Evolutionary conservation across 106 monocot species (phyloP), one percentile per base, ranked within the genome.

Genomic region (Phalaenopsis aphrodite): DNA sequence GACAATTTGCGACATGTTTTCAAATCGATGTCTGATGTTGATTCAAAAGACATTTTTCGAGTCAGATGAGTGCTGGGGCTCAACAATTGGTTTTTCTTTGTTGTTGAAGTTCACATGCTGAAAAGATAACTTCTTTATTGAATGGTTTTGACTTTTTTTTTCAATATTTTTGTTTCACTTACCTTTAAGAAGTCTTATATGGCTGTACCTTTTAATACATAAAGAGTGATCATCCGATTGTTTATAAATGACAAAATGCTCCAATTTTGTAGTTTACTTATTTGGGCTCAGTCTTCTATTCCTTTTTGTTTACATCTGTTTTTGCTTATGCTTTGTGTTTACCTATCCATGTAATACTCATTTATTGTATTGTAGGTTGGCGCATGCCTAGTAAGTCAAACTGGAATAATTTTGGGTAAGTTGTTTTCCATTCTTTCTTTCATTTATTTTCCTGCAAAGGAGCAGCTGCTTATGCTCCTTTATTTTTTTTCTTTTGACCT

Each of bases 361-460:
- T 42, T 4, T 38, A 77, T 56, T 58, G 36, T 41, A 36, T 30
- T 90, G 78, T 78, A 96, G 96, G 96, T 96, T 82, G 96, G 96
- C 73, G 96, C 96, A 56, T 96, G 96, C 88, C 79, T 96, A 72
- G 96, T 96, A 49, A 96, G 96, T 82, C 89, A 90, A 84, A 81
- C 86, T 78, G 91, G 93, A 58, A 86, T 96, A 80, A 96, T 96
- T 85, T 93, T 96, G 75, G 96, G 96, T 96, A 85, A 87, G 87
- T 43, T 74, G 4, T 21, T 76, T 49, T 49, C 43, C 18, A 1
- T 36, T 49, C 11, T 49, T 30, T 76, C 9, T 24, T 76, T 76
- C 30, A 42, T 5, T 52, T 52, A 76, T 48, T 12, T 74, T 74
- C 74, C 43, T 74, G 38, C 15, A 15, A 38, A 14, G 69, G 10